These are phyloP conservation scores for Rhizopus sp. DNA, from an alignment of 371 early-diverging fungal species.

Conservation along the genomic window DNA sequence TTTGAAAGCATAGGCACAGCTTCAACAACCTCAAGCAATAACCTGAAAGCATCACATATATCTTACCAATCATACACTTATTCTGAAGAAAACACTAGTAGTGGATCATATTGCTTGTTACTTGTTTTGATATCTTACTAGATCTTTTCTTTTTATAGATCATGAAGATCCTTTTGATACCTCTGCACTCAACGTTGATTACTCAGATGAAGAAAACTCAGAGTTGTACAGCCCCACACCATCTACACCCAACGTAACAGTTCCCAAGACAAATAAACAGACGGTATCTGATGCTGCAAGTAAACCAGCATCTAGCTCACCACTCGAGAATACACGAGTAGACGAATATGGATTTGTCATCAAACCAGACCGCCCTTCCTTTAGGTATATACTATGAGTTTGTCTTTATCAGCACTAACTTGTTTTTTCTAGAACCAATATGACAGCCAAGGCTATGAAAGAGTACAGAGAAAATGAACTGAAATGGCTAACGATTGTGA, in stretches of 20 bases:
- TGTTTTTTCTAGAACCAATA: conserved; percentile 21
- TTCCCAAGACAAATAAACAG: background rate
- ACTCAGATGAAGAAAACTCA: conserved; percentile 39
- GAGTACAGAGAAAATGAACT: conserved; percentile 53
- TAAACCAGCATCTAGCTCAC: background rate
- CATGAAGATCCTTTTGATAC: conserved; percentile 27
- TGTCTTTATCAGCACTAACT: background rate
- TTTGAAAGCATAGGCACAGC: conserved; percentile 33
- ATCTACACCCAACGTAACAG: background rate
- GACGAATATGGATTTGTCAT: conserved; percentile 65
- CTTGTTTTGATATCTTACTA: background rate
- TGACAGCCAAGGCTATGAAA: conserved; percentile 39
- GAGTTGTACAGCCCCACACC: background rate
- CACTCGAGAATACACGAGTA: conserved; percentile 16
- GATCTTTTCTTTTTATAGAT: background rate
- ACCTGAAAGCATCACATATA: background rate
- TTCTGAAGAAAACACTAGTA: conserved; percentile 1
- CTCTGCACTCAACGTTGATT: conserved; percentile 45
- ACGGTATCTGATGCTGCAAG: background rate
- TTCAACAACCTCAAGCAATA: background rate
- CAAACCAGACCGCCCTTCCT: conserved; percentile 16
- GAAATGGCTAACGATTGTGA: conserved; percentile 53
- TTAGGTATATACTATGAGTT: conserved; percentile 36
- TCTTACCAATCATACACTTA: conserved; percentile 1
- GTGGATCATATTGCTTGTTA: too few species aligned